Percentiles rank a stretch among this genome's conserved stretches.
Conservation (phyloP, 148 eudicot species). For the Vaccinium darrowii region DNA sequence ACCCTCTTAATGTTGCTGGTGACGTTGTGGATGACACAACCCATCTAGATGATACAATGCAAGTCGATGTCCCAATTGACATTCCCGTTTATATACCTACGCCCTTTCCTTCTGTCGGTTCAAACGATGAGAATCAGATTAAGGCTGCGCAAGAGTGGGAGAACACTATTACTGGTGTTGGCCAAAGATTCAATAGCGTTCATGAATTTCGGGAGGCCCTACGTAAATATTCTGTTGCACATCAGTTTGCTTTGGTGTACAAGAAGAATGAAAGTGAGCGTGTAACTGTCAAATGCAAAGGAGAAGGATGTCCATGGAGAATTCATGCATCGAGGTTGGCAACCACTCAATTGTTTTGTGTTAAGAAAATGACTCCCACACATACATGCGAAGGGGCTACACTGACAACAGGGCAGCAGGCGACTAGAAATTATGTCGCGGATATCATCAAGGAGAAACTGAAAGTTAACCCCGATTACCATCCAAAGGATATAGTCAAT, state of each 20-base stretch:
- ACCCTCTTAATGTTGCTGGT: conserved; percentile 32
- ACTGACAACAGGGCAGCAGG: conserved; percentile 67
- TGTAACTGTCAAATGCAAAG: conserved; percentile 96
- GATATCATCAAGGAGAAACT: conserved; percentile 86
- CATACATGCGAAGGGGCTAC: conserved; percentile 91
- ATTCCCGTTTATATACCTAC: conserved; percentile 39
- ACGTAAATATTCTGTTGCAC: conserved; percentile 83
- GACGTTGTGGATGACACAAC: conserved; percentile 58
- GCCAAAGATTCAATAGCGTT: conserved; percentile 89
- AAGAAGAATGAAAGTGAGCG: conserved; percentile 97
- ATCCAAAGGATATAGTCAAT: conserved; percentile 94
- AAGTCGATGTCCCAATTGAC: conserved; percentile 43
- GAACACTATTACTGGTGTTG: conserved; percentile 85
- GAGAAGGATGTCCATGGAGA: conserved; percentile 96
- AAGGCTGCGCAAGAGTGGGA: conserved; percentile 89
- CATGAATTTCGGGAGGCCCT: conserved; percentile 85
- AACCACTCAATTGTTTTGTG: conserved; percentile 85
- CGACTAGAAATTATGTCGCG: conserved; percentile 96
- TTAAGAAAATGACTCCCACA: conserved; percentile 81
- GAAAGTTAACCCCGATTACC: conserved; percentile 74
- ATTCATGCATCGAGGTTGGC: conserved; percentile 94
- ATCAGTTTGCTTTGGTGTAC: conserved; percentile 84
- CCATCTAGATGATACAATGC: conserved; percentile 37
- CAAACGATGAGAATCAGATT: conserved; percentile 52
- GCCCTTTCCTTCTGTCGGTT: conserved; percentile 28